phyloP scores from a whole-genome alignment of 169 alveolate species.

The Plasmodium malariae region DNA sequence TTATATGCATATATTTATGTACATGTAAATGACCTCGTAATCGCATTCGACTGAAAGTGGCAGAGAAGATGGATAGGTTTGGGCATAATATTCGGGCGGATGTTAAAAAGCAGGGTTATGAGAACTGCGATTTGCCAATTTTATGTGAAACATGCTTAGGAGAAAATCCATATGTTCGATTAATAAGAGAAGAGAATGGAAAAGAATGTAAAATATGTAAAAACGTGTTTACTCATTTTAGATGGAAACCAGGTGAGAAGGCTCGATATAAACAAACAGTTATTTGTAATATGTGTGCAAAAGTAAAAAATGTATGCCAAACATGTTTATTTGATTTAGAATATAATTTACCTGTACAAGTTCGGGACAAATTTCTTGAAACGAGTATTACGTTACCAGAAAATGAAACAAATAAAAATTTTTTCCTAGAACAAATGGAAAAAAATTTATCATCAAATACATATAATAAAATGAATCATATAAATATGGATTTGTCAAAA shows the following conservation, averaged over 20 bases:
- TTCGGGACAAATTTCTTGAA: slow-evolving; percentile 92
- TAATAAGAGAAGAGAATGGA: slow-evolving; percentile 96
- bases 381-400: slow-evolving; percentile 80
- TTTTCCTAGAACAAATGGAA: slow-evolving; percentile 82
- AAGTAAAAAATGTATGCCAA: slow-evolving; percentile 98
- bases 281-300: slow-evolving; percentile 98
- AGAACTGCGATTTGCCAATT: slow-evolving; percentile 96
- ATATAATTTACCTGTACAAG: slow-evolving; percentile 97
- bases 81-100: slow-evolving; percentile 89
- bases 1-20: too few relatives aligned
- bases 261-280: slow-evolving; percentile 97
- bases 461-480: slow-evolving; percentile 37
- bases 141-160: slow-evolving; percentile 99
- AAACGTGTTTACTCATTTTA: slow-evolving; percentile 97
- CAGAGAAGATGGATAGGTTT: slow-evolving; percentile 83
- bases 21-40: too few relatives aligned
- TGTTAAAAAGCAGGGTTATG: slow-evolving; percentile 85
- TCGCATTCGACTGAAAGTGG: not conserved
- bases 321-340: slow-evolving; percentile 97
- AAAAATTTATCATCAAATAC: slow-evolving; percentile 67
- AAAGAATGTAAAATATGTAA: slow-evolving; percentile 97
- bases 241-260: slow-evolving; percentile 98
- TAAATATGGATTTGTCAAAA: slow-evolving; percentile 78
- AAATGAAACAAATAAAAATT: slow-evolving; percentile 83
- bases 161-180: slow-evolving; percentile 96